Base-by-base conservation (phyloP, 805 yeast genomes). In the Barnettozyma salicaria region DNA sequence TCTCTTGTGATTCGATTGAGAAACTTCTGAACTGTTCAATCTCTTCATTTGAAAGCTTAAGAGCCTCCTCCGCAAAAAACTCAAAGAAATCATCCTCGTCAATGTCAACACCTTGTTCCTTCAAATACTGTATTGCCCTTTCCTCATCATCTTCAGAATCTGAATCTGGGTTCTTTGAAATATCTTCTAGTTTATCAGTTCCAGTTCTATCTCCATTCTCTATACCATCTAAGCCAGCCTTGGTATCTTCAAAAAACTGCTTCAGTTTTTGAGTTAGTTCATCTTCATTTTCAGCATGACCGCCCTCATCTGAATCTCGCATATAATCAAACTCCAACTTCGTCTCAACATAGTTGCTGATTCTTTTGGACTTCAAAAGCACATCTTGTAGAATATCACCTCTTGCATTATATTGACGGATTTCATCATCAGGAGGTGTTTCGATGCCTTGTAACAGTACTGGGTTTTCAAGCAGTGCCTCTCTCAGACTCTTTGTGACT, bases 71-170 rank as follows among this genome's bases (percentile, higher is more conserved):
- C 10, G 75, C 59, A 50, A 77, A 76, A 47, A 65, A 78, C 50
- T 80, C 87, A 47, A 79, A 74, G 50, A 80, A 80, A 48, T 80
- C 86, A 50, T 79, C 86, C 46, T 78, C 84, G 48, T 74, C 76
- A 7, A 78, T 72, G 36, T 64, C 72, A 13, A 65, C 52, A 9
- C 60, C 59, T 34, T 63, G 64, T 1, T 49, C 30, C n/a, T 50
- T 39, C 27, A 66, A 52, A 26, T 58, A 60, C 16, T 52, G 44
- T 22, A 45, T 36, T 0, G 56, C 61, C 23, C 48, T 51, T 4
- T 26, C 36, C 10, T 27, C 41, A 5, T 31, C 18, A 5, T 28
- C 30, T 9, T 30, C 43, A 12, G 24, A 27, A 4, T 39, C 36
- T 19, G 32, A 34, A 2, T 26, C 42, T 8, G 17, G 19, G 12